Percentiles rank a stretch among this genome's conserved stretches.
These are phyloP conservation scores for Podospora didyma DNA, from an alignment of 495 filamentous ascomycete species.

Conservation along the genomic window DNA sequence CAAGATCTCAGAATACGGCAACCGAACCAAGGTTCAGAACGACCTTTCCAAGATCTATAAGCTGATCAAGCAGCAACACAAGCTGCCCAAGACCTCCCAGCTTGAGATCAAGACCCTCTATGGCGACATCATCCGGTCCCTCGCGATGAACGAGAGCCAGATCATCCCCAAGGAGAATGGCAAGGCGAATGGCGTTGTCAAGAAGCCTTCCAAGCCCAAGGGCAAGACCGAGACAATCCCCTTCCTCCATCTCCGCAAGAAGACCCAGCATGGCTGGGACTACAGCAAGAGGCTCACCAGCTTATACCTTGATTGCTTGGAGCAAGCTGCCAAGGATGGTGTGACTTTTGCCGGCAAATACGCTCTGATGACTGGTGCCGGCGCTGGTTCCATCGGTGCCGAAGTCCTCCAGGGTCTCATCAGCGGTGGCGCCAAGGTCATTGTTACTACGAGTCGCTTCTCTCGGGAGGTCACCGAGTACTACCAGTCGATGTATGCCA, in stretches of 20 bases:
- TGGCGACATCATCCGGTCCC: constrained; percentile 83
- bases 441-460: constrained; percentile 94
- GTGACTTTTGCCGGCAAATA: constrained; percentile 93
- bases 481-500: constrained; percentile 97
- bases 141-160: constrained; percentile 96
- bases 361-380: constrained; percentile 96
- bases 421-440: constrained; percentile 90
- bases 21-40: constrained; percentile 95
- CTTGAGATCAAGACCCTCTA: constrained; percentile 93
- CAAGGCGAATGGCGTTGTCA: constrained; percentile 52
- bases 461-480: constrained; percentile 98
- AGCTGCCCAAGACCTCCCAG: constrained; percentile 89
- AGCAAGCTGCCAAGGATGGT: constrained; percentile 79
- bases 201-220: constrained; percentile 68
- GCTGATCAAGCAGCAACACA: constrained; percentile 95
- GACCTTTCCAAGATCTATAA: constrained; percentile 93
- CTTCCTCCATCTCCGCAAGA: constrained; percentile 95
- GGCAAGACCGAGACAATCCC: constrained; percentile 96
- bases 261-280: constrained; percentile 92
- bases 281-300: constrained; percentile 98
- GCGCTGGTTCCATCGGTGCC: constrained; percentile 97
- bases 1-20: constrained; percentile 97
- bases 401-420: constrained; percentile 96
- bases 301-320: constrained; percentile 84
- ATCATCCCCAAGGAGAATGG: constrained; percentile 83